These are phyloP conservation scores for Eucalyptus viminalis DNA, from an alignment of 345 rosid genomes.

Conservation along the genomic window DNA sequence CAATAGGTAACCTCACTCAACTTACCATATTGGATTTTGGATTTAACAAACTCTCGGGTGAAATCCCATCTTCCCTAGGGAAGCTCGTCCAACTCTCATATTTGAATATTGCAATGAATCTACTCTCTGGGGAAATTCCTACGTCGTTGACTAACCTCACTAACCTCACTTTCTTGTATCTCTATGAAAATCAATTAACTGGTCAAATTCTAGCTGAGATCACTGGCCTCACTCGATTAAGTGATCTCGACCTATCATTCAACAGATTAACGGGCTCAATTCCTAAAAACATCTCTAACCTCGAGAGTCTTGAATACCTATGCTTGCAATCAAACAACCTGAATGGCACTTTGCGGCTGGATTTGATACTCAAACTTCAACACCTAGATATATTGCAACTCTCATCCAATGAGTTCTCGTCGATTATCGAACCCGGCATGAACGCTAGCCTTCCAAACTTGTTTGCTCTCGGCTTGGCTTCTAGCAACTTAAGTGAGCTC, in stretches of 20 bases:
- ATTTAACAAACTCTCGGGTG: not conserved
- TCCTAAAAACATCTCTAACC: not conserved
- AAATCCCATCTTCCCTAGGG: not conserved
- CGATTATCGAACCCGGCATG: not conserved
- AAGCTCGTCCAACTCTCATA: not conserved
- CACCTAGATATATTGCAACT: not conserved
- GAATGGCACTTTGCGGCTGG: not conserved
- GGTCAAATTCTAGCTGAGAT: not conserved
- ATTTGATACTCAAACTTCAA: not conserved
- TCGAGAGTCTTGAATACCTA: not conserved
- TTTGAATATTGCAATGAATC: not conserved
- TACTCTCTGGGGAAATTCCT: not conserved
- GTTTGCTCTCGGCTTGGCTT: not conserved
- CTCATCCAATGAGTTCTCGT: not conserved
- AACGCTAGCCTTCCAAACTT: not conserved
- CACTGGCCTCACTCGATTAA: not conserved
- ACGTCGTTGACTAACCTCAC: not conserved
- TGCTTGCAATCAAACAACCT: not conserved
- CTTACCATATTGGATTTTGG: not conserved
- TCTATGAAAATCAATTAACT: not conserved
- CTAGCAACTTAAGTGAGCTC: constrained; percentile 6
- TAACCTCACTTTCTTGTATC: not conserved
- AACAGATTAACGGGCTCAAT: constrained; percentile 2
- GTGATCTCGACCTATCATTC: not conserved
- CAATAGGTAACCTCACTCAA: not conserved